A percentile compares a stretch with the other conserved stretches of the same genome.
These are phyloP conservation scores for Euphorbia pulcherrima DNA, from an alignment of 345 rosid genomes.

Conservation along the genomic window DNA sequence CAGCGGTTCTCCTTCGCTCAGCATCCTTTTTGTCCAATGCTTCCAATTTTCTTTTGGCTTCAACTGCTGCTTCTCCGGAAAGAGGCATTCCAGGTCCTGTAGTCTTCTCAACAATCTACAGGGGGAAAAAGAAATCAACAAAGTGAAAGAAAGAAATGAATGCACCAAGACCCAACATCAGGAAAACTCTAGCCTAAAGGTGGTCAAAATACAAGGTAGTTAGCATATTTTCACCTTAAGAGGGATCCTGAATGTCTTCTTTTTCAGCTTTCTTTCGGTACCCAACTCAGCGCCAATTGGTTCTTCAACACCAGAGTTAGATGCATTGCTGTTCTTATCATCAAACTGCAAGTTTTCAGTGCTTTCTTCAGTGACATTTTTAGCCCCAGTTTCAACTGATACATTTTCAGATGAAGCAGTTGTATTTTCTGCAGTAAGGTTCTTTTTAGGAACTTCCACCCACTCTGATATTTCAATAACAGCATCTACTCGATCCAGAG, in stretches of 20 bases:
- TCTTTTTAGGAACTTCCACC: conserved; percentile 93
- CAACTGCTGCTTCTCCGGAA: conserved; percentile 57
- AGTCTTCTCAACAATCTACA: conserved; percentile 72
- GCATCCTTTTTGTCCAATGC: conserved; percentile 77
- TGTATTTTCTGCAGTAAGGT: conserved; percentile 55
- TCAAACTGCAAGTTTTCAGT: conserved; percentile 46
- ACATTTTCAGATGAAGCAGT: conserved; percentile 49
- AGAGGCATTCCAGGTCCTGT: conserved; percentile 74
- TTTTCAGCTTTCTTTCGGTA: conserved; percentile 79
- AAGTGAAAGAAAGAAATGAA: not conserved
- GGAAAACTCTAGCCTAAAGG: conserved; percentile 6
- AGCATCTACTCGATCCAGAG: conserved; percentile 90
- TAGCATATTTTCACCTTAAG: conserved; percentile 55
- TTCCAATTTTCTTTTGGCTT: conserved; percentile 72
- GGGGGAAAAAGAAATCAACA: not conserved
- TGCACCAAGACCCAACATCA: not conserved
- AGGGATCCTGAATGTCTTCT: conserved; percentile 71
- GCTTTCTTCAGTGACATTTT: conserved; percentile 48
- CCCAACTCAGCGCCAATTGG: conserved; percentile 42
- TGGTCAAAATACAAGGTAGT: not conserved
- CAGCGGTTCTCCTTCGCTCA: conserved; percentile 90
- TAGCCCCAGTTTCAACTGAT: conserved; percentile 46
- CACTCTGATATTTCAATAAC: conserved; percentile 90
- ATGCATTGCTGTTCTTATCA: conserved; percentile 32
- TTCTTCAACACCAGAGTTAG: conserved; percentile 44